Evolutionary conservation across 2,329 filamentous ascomycete species (phyloP), one percentile per base, ranked within the genome.

Genomic region (Pyricularia pennisetigena): DNA sequence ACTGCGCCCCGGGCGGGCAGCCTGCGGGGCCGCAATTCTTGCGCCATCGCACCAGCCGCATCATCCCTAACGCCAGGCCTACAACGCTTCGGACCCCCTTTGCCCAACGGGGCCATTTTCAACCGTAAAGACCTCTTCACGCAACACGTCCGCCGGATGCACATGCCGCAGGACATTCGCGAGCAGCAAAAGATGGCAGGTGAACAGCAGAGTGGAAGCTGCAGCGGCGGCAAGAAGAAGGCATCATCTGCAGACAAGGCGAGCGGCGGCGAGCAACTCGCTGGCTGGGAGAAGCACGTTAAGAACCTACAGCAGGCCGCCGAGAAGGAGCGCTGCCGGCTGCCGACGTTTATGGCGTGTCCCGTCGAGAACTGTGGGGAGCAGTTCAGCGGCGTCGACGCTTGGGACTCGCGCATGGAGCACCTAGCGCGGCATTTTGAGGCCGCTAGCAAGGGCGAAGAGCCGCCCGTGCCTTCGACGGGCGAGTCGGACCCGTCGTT

Each of bases 71-170:
- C 64, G 5, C 30, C 32, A 2, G 65, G 30, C 8, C 30, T 41
- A 12, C 64, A 23, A 5, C 23, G 14, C 23, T 35, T 49, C 23
- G 30, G 26, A 30, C 66, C 75, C 1, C 35, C 73, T 12, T 78
- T 82, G 8, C 79, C 80, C 61, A 88, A 89, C 72, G 88, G 82
- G 23, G 78, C 79, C 54, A 81, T 84, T 74, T 97, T 97, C 82
- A 96, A 96, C 78, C 90, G 94, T 74, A 97, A 96, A 77, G 94
- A 97, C 74, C 86, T 97, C 8, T 97, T 93, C 79, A 92, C 90
- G 0, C 93, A 97, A 74, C 94, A 97, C 75, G 83, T 94, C 3
- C 86, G 91, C 8, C 89, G 94, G 65, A 96, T 96, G 91, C 93
- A 97, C 76, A 81, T 85, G 0, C 83, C 86, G 0, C 76, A 82